A percentile compares a stretch with the other conserved stretches of the same genome.
These are phyloP conservation scores for Candida tallmaniae DNA, from an alignment of 805 yeast genomes.

Conservation along the genomic window DNA sequence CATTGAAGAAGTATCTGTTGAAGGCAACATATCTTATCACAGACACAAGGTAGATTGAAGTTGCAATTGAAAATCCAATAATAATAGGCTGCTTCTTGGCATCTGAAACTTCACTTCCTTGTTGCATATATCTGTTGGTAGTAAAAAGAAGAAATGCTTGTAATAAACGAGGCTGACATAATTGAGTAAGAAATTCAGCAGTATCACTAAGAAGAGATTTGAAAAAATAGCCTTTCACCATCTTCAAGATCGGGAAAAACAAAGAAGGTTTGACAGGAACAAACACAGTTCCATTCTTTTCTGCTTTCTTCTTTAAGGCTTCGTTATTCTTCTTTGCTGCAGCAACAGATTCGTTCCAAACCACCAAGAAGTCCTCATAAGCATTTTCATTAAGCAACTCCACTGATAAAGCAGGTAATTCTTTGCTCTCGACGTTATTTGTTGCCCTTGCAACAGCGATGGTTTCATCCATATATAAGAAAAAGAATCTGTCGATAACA, in stretches of 20 bases:
- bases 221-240: conserved; percentile 3
- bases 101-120: conserved; percentile 1
- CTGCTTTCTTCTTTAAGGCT: conserved; percentile 7
- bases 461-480: conserved; percentile 7
- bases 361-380: conserved; percentile 14
- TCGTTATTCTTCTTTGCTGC: conserved; percentile 12
- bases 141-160: conserved; percentile 12
- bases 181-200: conserved; percentile 11
- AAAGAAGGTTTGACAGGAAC: conserved; percentile 14
- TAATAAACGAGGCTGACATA: conserved; percentile 12
- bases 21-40: conserved; percentile 19
- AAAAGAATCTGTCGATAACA: conserved; percentile 11
- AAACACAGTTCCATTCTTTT: conserved; percentile 7
- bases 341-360: conserved; percentile 19
- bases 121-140: conserved; percentile 6
- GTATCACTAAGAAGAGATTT: conserved; percentile 8
- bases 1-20: conserved; percentile 16
- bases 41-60: conserved; percentile 21
- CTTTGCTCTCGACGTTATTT: conserved; percentile 28
- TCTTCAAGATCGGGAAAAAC: conserved; percentile 4
- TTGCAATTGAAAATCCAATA: conserved; percentile 22
- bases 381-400: conserved; percentile 15
- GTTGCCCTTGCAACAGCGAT: conserved; percentile 7
- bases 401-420: conserved; percentile 53
- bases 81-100: conserved; percentile 18